phyloP scores from a whole-genome alignment of 441 rosid genomes.

The Gossypium aridum region DNA sequence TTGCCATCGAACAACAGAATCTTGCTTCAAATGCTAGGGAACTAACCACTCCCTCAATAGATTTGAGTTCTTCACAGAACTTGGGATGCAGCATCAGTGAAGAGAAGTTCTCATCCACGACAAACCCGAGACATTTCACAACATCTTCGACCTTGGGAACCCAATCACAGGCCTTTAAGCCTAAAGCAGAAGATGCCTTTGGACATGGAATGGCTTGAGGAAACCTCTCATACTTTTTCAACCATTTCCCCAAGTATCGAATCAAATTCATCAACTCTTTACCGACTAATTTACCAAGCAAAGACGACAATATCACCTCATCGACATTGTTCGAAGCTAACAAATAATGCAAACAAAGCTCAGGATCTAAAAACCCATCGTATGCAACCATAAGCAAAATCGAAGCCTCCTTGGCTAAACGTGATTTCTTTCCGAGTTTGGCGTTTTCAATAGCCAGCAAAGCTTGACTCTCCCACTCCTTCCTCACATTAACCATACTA shows the following conservation, averaged over 20 bases:
- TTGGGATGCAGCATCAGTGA: constrained; percentile 55
- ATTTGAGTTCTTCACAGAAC: constrained; percentile 66
- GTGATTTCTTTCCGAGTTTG: constrained; percentile 29
- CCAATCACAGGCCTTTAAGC: constrained; percentile 64
- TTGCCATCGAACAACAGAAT: constrained; percentile 38
- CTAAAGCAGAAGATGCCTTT: constrained; percentile 42
- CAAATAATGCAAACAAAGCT: constrained; percentile 79
- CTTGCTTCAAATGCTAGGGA: constrained; percentile 60
- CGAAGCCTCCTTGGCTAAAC: constrained; percentile 56
- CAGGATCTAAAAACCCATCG: constrained; percentile 63
- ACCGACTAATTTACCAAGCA: constrained; percentile 53
- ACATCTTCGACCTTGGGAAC: constrained; percentile 72
- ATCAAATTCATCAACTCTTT: constrained; percentile 62
- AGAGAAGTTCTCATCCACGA: constrained; percentile 70
- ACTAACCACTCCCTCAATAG: constrained; percentile 34
- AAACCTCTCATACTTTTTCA: constrained; percentile 72
- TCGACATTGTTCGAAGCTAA: constrained; percentile 48
- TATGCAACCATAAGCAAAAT: constrained; percentile 74
- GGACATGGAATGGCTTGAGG: constrained; percentile 80
- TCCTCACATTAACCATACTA: constrained; percentile 50
- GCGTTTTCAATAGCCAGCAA: constrained; percentile 47
- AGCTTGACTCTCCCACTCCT: constrained; percentile 59
- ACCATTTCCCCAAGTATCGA: constrained; percentile 71
- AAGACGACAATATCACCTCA: constrained; percentile 57
- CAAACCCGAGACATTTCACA: constrained; percentile 47